Conservation (phyloP, 2,329 filamentous ascomycete species). For the Aspergillus sp. region DNA sequence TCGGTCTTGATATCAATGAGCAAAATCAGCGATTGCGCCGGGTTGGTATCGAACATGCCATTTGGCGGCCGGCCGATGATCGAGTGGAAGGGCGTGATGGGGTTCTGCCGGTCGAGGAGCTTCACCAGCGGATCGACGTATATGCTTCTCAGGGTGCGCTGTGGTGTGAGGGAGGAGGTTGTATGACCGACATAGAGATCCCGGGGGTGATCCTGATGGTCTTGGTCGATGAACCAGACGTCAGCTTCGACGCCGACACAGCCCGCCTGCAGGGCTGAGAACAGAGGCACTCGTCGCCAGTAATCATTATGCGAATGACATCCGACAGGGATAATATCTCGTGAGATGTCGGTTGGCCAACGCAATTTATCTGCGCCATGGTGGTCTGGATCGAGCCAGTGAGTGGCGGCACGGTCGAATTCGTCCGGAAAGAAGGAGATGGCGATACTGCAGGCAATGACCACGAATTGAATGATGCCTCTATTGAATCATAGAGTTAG, state of each 20-base stretch:
- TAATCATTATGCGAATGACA: conserved; percentile 55
- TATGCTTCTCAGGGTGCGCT: conserved; percentile 43
- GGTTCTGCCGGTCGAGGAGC: conserved; percentile 45
- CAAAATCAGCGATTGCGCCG: conserved; percentile 43
- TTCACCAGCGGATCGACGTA: conserved; percentile 46
- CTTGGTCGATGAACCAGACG: conserved; percentile 46
- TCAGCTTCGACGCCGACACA: conserved; percentile 52
- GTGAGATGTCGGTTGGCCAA: conserved; percentile 44
- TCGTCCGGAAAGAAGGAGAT: conserved; percentile 37
- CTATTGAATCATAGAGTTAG: conserved; percentile 11
- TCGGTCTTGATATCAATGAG: conserved; percentile 46
- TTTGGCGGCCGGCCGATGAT: conserved; percentile 23
- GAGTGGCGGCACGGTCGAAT: conserved; percentile 27
- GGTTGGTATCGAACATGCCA: conserved; percentile 46
- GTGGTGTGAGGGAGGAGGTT: conserved; percentile 37
- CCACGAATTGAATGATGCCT: conserved; percentile 35
- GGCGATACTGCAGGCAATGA: conserved; percentile 29
- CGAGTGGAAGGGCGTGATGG: conserved; percentile 29
- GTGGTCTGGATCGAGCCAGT: conserved; percentile 36
- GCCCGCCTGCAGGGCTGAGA: conserved; percentile 47
- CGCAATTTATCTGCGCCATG: conserved; percentile 29
- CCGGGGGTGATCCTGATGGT: conserved; percentile 47
- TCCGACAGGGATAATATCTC: conserved; percentile 41
- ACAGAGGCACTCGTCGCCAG: conserved; percentile 48
- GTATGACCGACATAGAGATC: conserved; percentile 51